Percentiles rank a stretch among this genome's conserved stretches.
Conservation (phyloP, 164 flowering plant species). For the Tetrastigma voinierianum region DNA sequence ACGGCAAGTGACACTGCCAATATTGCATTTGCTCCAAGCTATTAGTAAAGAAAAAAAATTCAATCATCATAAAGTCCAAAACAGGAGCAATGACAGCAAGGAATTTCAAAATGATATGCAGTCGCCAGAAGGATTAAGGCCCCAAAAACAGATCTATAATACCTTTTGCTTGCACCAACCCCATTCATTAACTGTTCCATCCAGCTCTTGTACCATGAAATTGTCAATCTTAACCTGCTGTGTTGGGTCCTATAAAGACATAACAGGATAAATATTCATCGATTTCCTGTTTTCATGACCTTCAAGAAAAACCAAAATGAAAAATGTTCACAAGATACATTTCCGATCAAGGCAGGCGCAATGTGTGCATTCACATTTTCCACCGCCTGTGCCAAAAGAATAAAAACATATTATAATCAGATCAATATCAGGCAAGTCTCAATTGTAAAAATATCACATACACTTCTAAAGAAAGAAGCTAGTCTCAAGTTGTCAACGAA, state of each 20-base stretch:
- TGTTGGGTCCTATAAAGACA: conserved; percentile 61
- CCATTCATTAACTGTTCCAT: conserved; percentile 93
- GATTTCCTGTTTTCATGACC: too few species aligned
- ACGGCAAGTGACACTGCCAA: conserved; percentile 93
- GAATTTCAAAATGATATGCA: too few species aligned
- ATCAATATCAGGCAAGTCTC: background rate
- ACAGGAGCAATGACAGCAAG: background rate
- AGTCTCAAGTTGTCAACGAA: background rate
- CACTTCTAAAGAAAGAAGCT: background rate
- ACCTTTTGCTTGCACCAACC: conserved; percentile 99
- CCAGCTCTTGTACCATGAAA: conserved; percentile 88
- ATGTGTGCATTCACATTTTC: conserved; percentile 54
- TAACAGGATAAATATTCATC: too few species aligned
- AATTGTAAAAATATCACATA: background rate
- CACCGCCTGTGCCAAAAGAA: conserved; percentile 40
- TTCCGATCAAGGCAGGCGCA: conserved; percentile 59
- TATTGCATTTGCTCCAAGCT: conserved; percentile 96
- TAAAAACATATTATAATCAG: background rate
- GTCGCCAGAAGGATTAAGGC: too few species aligned
- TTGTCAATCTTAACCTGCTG: conserved; percentile 71
- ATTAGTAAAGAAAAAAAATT: conserved; percentile 8
- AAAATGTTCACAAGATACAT: conserved; percentile 22
- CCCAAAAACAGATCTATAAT: background rate
- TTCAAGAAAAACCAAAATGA: too few species aligned
- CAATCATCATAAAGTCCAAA: background rate